Percentiles rank a stretch among this genome's conserved stretches.
These are phyloP conservation scores for Lentinula lateritia DNA, from an alignment of 768 basidiomycete genomes.

Conservation along the genomic window DNA sequence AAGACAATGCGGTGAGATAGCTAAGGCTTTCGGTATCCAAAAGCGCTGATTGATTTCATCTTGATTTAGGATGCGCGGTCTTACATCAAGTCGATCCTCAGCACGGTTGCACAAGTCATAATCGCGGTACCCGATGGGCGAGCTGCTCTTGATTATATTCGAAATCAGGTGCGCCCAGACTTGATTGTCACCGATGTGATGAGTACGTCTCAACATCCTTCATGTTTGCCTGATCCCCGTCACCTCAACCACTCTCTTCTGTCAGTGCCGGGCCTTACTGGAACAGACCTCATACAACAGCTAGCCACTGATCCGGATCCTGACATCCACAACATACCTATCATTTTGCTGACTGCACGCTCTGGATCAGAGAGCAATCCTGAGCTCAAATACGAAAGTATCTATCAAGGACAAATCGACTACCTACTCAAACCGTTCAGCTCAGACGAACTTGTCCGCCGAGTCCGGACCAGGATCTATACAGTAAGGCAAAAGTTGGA, in stretches of 20 bases:
- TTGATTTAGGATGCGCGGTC: not conserved
- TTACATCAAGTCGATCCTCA: slow-evolving; percentile 6
- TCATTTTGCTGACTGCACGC: slow-evolving; percentile 1
- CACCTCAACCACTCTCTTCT: no score
- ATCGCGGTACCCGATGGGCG: slow-evolving; percentile 4
- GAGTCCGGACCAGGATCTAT: not conserved
- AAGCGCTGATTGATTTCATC: not conserved
- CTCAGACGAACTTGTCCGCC: not conserved
- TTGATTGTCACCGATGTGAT: slow-evolving; percentile 6
- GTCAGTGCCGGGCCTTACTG: slow-evolving; percentile 4
- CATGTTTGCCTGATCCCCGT: not conserved
- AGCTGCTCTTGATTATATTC: slow-evolving; percentile 5
- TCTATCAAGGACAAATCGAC: not conserved
- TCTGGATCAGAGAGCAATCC: not conserved
- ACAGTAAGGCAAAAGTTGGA: not conserved
- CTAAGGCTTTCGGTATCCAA: not conserved
- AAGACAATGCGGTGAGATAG: slow-evolving; percentile 2
- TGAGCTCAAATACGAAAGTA: not conserved
- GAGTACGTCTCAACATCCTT: not conserved
- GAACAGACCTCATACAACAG: not conserved
- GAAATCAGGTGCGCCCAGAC: not conserved
- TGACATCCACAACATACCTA: not conserved
- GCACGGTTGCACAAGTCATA: not conserved
- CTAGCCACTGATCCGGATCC: not conserved
- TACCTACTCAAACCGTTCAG: slow-evolving; percentile 1